Evolutionary conservation across 2,329 filamentous ascomycete species (phyloP).

Genomic region (Paradendryphiella salina): DNA sequence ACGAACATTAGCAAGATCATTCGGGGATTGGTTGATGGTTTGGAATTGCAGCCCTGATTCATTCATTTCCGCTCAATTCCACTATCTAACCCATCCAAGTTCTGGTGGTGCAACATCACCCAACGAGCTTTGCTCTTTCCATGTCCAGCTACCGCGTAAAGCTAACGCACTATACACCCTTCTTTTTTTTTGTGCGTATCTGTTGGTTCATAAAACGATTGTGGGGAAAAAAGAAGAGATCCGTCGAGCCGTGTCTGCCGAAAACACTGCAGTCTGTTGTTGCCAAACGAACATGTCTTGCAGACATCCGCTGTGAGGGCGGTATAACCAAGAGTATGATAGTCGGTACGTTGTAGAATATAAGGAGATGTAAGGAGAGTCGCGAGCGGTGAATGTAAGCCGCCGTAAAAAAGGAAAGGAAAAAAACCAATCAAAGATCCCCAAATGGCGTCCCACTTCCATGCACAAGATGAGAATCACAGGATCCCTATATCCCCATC

Average conservation of each 20-base stretch:
- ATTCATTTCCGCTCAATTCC: slow-evolving; percentile 14
- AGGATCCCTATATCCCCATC: slow-evolving; percentile 33
- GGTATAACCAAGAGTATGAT: slow-evolving; percentile 14
- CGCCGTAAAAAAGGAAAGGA: slow-evolving; percentile 17
- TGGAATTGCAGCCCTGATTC: slow-evolving; percentile 17
- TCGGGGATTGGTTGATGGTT: slow-evolving; percentile 13
- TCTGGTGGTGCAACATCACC: slow-evolving; percentile 9
- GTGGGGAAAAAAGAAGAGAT: slow-evolving; percentile 15
- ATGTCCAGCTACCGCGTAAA: slow-evolving; percentile 1
- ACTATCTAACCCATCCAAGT: slow-evolving; percentile 19
- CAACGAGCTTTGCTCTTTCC: slow-evolving; percentile 13
- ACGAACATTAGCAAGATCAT: not conserved
- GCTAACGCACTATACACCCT: not conserved
- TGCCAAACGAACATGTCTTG: slow-evolving; percentile 10
- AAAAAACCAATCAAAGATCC: slow-evolving; percentile 36
- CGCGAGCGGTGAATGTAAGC: slow-evolving; percentile 18
- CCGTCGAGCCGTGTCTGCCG: slow-evolving; percentile 10
- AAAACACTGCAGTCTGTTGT: not conserved
- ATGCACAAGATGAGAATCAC: slow-evolving; percentile 20
- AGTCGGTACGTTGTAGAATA: slow-evolving; percentile 10
- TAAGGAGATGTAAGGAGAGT: slow-evolving; percentile 23
- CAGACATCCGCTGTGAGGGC: slow-evolving; percentile 3
- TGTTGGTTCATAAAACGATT: slow-evolving; percentile 16
- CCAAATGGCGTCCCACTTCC: slow-evolving; percentile 22
- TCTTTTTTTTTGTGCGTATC: not conserved